A percentile compares a stretch with the other conserved stretches of the same genome.
phyloP scores from a whole-genome alignment of 1,284 basidiomycete genomes.

The Rhizoctonia solani region DNA sequence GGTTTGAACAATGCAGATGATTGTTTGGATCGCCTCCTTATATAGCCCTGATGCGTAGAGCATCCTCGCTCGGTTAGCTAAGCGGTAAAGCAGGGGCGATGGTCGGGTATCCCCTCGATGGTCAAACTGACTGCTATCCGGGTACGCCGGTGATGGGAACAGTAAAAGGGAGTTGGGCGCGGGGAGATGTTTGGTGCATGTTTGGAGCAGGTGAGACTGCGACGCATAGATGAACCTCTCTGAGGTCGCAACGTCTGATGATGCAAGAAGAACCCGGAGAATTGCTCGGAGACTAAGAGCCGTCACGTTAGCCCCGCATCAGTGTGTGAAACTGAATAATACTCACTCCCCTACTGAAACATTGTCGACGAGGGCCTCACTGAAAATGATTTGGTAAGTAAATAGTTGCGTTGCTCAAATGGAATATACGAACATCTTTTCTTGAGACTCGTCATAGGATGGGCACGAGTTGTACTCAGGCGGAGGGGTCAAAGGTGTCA shows the following conservation, averaged over 20 bases:
- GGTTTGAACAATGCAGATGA: slow-evolving; percentile 24
- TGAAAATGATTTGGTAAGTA: slow-evolving; percentile 11
- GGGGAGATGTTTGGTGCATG: slow-evolving; percentile 28
- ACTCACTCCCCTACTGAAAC: slow-evolving; percentile 34
- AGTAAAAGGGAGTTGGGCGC: slow-evolving; percentile 33
- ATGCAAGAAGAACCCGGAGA: slow-evolving; percentile 29
- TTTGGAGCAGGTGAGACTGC: slow-evolving; percentile 22
- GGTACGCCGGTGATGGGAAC: slow-evolving; percentile 30
- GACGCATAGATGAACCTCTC: slow-evolving; percentile 24
- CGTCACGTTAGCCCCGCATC: neutral
- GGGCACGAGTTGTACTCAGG: slow-evolving; percentile 15
- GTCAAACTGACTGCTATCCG: slow-evolving; percentile 1
- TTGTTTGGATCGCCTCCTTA: slow-evolving; percentile 30
- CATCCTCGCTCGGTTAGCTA: slow-evolving; percentile 32
- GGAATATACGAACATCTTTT: slow-evolving; percentile 27
- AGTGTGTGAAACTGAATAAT: neutral
- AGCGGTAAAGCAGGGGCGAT: slow-evolving; percentile 31
- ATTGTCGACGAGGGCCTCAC: slow-evolving; percentile 32
- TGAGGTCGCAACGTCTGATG: slow-evolving; percentile 30
- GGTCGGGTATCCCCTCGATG: slow-evolving; percentile 31
- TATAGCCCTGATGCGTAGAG: slow-evolving; percentile 32
- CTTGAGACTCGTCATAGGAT: slow-evolving; percentile 14
- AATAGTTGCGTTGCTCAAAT: neutral
- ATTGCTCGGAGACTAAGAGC: slow-evolving; percentile 26
- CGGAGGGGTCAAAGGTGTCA: slow-evolving; percentile 32